phyloP scores from a whole-genome alignment of 2,329 filamentous ascomycete species.

The Cytospora mali region DNA sequence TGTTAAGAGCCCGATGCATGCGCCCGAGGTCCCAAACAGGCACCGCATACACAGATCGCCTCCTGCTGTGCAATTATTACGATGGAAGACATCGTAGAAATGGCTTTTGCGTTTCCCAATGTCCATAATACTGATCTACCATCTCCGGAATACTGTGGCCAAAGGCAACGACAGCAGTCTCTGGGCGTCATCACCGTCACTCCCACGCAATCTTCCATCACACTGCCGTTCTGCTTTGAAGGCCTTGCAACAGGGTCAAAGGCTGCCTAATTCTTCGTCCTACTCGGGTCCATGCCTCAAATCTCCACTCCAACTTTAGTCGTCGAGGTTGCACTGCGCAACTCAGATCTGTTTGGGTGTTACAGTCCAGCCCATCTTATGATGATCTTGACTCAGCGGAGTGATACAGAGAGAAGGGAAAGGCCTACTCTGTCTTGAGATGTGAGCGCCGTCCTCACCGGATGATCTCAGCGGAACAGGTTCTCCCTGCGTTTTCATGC shows the following conservation, averaged over 20 bases:
- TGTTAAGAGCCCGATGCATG: not conserved
- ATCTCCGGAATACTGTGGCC: too few relatives aligned
- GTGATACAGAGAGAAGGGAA: conserved; percentile 3
- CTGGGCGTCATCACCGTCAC: not conserved
- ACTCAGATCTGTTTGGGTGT: not conserved
- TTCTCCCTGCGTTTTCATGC: not conserved
- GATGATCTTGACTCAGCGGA: not conserved
- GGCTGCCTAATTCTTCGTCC: not conserved
- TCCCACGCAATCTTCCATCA: not conserved
- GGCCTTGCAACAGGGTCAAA: not conserved
- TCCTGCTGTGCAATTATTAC: conserved; percentile 6
- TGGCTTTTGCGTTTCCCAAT: not conserved
- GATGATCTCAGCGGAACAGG: not conserved
- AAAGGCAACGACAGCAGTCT: not conserved
- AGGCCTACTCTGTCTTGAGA: conserved; percentile 12
- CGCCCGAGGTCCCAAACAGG: not conserved
- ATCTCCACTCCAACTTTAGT: not conserved
- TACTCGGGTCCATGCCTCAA: not conserved
- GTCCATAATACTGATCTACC: too few relatives aligned
- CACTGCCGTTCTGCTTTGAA: not conserved
- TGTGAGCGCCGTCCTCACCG: not conserved
- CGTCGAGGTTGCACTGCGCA: too few relatives aligned
- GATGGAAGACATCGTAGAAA: not conserved
- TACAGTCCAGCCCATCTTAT: not conserved
- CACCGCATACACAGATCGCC: conserved; percentile 3